Base-by-base conservation (phyloP, 352 stramenopile species). In the Pythium chondricola region DNA sequence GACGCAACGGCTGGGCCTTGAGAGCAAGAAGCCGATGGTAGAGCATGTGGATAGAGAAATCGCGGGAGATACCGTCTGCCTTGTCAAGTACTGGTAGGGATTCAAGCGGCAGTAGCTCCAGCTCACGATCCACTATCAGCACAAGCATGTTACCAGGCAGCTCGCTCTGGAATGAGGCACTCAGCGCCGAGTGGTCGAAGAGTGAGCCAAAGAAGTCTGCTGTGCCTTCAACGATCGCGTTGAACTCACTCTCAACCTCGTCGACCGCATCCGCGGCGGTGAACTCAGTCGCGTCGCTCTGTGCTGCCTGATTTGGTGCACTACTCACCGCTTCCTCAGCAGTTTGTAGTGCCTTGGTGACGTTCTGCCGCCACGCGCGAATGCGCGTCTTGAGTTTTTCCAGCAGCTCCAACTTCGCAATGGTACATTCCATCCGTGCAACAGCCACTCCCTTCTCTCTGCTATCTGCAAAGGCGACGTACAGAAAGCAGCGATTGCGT, bases 21-120 rank as follows among this genome's bases (percentile, higher is more conserved):
- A 78, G 51, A 14, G 63, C 55, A 21, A 65, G 47, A 7, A 85
- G 40, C 0, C 81, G 61, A 20, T 84, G 71, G 29, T 78, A 58
- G 4, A 88, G 50, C 32, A 88, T 67, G 35, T 93, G 78, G 43
- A 90, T 67, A 3, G 78, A 88, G 37, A 89, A 75, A 14, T 93
- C 81, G 1, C 78, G 70, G 3, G 71, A 54, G 18, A 87, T 80
- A 0, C 62, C 68, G 11, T 85, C 74, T 0, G 65, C 71, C 10
- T 66, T 56, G 11, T 74, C 64, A 3, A 86, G 44, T 10, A 49
- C 52, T 3, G 69, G 58, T 8, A 88, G 20, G 9, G 71, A 65
- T 43, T 87, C 77, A 6, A 89, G 55, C 0, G 81, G 81, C 2
- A 92, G 36, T 7, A 46, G 48, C 7, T 67, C 61, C 29, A 92